These are phyloP conservation scores for Monosporascus ibericus DNA, from an alignment of 2,329 filamentous ascomycete genomes.

Conservation along the genomic window DNA sequence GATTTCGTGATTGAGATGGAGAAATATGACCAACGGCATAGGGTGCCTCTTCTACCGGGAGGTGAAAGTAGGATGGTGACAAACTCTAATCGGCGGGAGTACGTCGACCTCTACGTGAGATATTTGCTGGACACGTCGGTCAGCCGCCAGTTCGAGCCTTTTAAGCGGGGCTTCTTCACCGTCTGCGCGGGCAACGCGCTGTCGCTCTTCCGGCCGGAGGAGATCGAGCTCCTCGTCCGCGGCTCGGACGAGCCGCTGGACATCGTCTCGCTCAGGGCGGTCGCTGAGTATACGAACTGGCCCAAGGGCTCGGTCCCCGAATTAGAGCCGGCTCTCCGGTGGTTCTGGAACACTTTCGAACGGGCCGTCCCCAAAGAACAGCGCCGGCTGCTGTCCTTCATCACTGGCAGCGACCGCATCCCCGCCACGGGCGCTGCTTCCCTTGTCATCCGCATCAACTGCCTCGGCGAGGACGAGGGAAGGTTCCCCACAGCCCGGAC, in stretches of 20 bases:
- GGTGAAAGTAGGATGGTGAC: conserved; percentile 73
- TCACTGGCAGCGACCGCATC: conserved; percentile 86
- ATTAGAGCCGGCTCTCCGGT: conserved; percentile 61
- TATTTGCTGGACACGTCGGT: conserved; percentile 76
- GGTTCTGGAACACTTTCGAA: conserved; percentile 86
- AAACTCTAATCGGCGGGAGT: conserved; percentile 77
- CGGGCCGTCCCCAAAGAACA: conserved; percentile 61
- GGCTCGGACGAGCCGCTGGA: conserved; percentile 82
- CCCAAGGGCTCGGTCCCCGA: conserved; percentile 39
- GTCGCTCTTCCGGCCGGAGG: conserved; percentile 80
- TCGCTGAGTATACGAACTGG: conserved; percentile 82
- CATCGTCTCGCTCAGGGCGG: conserved; percentile 66
- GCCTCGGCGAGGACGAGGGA: conserved; percentile 65
- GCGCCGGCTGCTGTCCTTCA: conserved; percentile 73
- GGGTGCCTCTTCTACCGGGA: conserved; percentile 65
- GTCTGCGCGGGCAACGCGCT: conserved; percentile 86
- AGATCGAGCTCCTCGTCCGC: conserved; percentile 81
- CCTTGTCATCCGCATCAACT: conserved; percentile 68
- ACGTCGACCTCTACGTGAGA: conserved; percentile 77
- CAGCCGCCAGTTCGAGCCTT: conserved; percentile 80
- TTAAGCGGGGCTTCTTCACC: conserved; percentile 89
- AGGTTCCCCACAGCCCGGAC: conserved; percentile 82
- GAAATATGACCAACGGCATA: conserved; percentile 63
- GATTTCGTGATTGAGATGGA: conserved; percentile 76
- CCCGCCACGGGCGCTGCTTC: conserved; percentile 79